A percentile compares a stretch with the other conserved stretches of the same genome.
phyloP scores from a whole-genome alignment of 2,329 filamentous ascomycete species.

The Scytalidium sp. region DNA sequence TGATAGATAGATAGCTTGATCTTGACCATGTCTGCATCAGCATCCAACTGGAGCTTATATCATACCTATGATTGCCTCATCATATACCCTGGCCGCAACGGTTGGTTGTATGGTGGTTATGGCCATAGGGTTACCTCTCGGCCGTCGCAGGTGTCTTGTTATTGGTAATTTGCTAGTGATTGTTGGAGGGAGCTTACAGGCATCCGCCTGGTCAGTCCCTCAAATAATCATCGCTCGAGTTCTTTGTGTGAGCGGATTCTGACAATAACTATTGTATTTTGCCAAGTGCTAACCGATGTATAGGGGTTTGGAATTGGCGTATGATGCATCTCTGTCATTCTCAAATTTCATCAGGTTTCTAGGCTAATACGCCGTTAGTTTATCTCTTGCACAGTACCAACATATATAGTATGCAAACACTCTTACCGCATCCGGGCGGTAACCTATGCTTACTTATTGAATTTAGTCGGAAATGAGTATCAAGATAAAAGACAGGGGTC shows the following conservation, averaged over 20 bases:
- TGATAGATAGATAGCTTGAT: too few relatives aligned
- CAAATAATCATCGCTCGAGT: conserved; percentile 28
- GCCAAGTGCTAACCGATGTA: neutral
- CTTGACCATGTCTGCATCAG: neutral
- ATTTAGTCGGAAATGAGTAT: conserved; percentile 15
- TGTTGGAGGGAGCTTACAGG: conserved; percentile 25
- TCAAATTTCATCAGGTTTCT: neutral
- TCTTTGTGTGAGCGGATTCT: too few relatives aligned
- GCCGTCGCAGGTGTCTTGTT: conserved; percentile 14
- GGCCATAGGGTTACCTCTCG: conserved; percentile 22
- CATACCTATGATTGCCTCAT: conserved; percentile 22
- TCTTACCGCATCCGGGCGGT: too few relatives aligned
- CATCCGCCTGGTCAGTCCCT: conserved; percentile 23
- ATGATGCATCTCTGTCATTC: neutral
- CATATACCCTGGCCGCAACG: conserved; percentile 16
- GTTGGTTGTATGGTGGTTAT: conserved; percentile 21
- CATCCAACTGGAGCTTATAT: conserved; percentile 15
- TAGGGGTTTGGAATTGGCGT: conserved; percentile 10
- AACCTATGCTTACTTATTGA: too few relatives aligned
- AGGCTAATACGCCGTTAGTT: conserved; percentile 18
- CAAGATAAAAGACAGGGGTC: conserved; percentile 22
- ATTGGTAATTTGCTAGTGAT: conserved; percentile 24
- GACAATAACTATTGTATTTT: neutral
- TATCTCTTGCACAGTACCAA: conserved; percentile 22
- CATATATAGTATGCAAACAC: conserved; percentile 21